Conservation (phyloP, 768 basidiomycete species). For the Mycena rosella region DNA sequence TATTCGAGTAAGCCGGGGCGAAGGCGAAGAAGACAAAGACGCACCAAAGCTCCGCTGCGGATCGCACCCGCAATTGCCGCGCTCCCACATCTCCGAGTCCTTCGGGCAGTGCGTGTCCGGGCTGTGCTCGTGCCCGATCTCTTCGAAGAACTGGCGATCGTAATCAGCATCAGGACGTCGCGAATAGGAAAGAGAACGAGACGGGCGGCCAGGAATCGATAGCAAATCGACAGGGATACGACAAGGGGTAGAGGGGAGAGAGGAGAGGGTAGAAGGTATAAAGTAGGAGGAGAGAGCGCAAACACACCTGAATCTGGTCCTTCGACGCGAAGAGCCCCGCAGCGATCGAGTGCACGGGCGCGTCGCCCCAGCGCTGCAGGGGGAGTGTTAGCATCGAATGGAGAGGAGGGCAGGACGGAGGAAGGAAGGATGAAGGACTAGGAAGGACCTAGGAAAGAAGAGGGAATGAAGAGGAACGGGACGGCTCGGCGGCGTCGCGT, state of each 20-base stretch:
- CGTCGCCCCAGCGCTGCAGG: conserved; percentile 66
- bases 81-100: conserved; percentile 48
- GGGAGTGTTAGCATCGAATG: conserved; percentile 2
- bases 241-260: no score
- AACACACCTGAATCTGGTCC: conserved; percentile 62
- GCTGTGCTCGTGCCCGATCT: conserved; percentile 74
- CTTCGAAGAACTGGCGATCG: conserved; percentile 73
- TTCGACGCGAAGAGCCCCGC: conserved; percentile 69
- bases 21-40: conserved; percentile 37
- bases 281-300: background rate
- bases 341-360: conserved; percentile 78
- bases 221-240: no score
- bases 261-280: no score
- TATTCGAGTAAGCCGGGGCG: no score
- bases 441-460: no score
- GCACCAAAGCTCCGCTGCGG: conserved; percentile 68
- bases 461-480: no score
- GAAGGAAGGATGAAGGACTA: no score
- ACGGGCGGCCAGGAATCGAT: no score
- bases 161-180: background rate
- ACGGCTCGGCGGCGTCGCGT: no score
- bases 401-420: background rate
- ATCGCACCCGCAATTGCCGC: conserved; percentile 64
- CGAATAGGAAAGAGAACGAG: no score
- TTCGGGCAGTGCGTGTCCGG: conserved; percentile 67